Evolutionary conservation across 192 early-diverging fungal species (phyloP).

Genomic region (Mortierella alpina): DNA sequence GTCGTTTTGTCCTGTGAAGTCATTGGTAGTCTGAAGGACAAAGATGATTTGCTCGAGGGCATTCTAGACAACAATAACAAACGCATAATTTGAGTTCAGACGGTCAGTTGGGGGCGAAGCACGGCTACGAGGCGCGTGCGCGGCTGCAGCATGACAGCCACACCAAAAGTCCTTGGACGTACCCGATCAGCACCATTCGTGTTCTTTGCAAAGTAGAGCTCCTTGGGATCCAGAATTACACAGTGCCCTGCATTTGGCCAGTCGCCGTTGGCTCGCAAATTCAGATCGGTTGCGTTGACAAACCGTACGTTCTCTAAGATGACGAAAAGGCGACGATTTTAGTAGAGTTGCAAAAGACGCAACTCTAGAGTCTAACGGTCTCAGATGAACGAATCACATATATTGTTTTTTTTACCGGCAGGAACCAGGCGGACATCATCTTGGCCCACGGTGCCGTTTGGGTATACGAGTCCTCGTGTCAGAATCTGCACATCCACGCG

Average conservation of each 20-base stretch:
- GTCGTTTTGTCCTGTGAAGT: neutral
- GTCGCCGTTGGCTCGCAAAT: conserved; percentile 17
- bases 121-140: too few relatives aligned
- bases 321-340: neutral
- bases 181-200: neutral
- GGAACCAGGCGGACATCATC: neutral
- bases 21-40: neutral
- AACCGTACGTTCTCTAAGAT: conserved; percentile 1
- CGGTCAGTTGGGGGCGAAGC: neutral
- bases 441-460: conserved; percentile 2
- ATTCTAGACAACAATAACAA: conserved; percentile 1
- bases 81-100: neutral
- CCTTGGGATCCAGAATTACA: conserved; percentile 7
- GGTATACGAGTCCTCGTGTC: neutral
- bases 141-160: neutral
- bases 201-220: conserved; percentile 16
- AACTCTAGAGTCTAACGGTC: too few relatives aligned
- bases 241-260: conserved; percentile 21
- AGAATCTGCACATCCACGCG: conserved; percentile 19
- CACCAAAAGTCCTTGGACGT: neutral
- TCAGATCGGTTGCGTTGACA: conserved; percentile 6
- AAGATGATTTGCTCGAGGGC: conserved; percentile 2
- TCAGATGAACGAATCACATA: neutral
- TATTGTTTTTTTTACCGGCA: neutral
- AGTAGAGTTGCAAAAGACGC: neutral